phyloP scores from a whole-genome alignment of 2,329 filamentous ascomycete species.

The Phialophora tarda region DNA sequence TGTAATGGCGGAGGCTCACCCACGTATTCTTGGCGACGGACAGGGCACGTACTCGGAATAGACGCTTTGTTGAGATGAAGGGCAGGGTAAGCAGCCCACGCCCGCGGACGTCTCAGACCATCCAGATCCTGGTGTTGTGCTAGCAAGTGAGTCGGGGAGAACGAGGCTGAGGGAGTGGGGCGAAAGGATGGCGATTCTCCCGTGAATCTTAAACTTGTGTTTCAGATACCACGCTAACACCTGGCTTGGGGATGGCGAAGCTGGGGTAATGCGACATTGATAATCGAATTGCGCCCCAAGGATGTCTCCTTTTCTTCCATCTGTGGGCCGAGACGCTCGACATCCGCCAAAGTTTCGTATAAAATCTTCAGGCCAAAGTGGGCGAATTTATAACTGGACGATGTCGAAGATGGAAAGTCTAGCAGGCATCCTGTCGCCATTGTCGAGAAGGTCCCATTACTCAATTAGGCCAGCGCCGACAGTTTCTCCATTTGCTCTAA shows the following conservation, averaged over 20 bases:
- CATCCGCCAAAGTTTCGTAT: background rate
- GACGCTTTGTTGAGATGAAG: conserved; percentile 6
- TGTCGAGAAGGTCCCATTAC: conserved; percentile 43
- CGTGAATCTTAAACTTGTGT: conserved; percentile 23
- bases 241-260: conserved; percentile 1
- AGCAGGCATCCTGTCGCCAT: background rate
- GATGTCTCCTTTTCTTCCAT: background rate
- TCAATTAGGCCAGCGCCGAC: conserved; percentile 87
- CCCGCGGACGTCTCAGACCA: conserved; percentile 20
- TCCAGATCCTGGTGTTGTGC: background rate
- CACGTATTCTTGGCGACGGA: background rate
- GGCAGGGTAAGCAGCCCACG: conserved; percentile 7
- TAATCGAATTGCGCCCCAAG: background rate
- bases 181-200: conserved; percentile 17
- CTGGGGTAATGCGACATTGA: background rate
- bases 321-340: background rate
- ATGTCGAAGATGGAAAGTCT: background rate
- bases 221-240: conserved; percentile 18
- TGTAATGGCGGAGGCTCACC: background rate
- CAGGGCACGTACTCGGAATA: background rate
- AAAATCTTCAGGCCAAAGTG: background rate
- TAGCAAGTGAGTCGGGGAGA: background rate
- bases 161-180: conserved; percentile 19
- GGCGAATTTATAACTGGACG: background rate
- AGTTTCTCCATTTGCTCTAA: conserved; percentile 80